Evolutionary conservation across 2,329 filamentous ascomycete genomes (phyloP).

Genomic region (Diaporthe longicolla): DNA sequence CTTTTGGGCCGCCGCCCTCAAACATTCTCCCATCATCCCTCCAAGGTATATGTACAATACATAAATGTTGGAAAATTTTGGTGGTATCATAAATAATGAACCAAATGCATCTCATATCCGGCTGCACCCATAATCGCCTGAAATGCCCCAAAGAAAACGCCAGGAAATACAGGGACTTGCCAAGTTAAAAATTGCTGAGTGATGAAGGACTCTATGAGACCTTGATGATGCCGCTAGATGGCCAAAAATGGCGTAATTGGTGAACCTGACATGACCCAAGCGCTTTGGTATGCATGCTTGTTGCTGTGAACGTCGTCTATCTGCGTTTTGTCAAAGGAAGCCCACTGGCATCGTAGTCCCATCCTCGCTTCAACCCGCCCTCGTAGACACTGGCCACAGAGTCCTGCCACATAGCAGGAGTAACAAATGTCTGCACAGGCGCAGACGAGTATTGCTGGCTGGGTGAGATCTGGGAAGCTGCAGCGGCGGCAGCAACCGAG

Average conservation of each 20-base stretch:
- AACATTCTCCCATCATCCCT: slow-evolving; percentile 5
- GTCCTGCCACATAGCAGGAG: slow-evolving; percentile 81
- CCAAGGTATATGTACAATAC: slow-evolving; percentile 31
- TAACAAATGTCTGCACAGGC: slow-evolving; percentile 72
- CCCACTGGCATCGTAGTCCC: slow-evolving; percentile 66
- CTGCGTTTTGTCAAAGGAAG: slow-evolving; percentile 51
- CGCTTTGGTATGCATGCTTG: not conserved
- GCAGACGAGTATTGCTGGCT: slow-evolving; percentile 66
- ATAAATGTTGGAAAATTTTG: slow-evolving; percentile 28
- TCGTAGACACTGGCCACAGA: slow-evolving; percentile 79
- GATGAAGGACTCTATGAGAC: slow-evolving; percentile 2
- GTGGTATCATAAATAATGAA: slow-evolving; percentile 35
- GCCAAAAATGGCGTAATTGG: not conserved
- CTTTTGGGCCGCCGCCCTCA: not conserved
- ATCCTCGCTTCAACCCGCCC: slow-evolving; percentile 72
- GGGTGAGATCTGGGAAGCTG: slow-evolving; percentile 54
- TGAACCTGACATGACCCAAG: not conserved
- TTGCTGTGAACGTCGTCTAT: slow-evolving; percentile 41
- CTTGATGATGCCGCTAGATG: slow-evolving; percentile 4
- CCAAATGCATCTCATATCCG: slow-evolving; percentile 29
- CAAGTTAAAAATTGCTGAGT: slow-evolving; percentile 24
- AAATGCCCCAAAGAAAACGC: slow-evolving; percentile 19
- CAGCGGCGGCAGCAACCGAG: slow-evolving; percentile 51
- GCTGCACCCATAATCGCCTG: slow-evolving; percentile 28
- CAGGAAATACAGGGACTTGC: slow-evolving; percentile 34